Percentiles rank a stretch among this genome's conserved stretches.
These are phyloP conservation scores for Penicillium tannophilum DNA, from an alignment of 495 filamentous ascomycete species.

Conservation along the genomic window DNA sequence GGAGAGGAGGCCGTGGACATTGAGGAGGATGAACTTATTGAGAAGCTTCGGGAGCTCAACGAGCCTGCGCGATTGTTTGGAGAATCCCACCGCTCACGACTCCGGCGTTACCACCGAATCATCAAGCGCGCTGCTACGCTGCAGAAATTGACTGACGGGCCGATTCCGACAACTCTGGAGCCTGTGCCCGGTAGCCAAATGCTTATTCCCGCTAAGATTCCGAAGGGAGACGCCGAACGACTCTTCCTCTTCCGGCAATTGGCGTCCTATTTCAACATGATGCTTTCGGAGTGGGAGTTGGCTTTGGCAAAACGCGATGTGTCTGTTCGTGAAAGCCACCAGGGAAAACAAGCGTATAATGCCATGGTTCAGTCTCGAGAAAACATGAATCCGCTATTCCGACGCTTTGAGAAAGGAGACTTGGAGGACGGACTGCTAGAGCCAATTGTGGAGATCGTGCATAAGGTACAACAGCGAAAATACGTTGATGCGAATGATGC, in stretches of 20 bases:
- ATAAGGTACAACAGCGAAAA: conserved; percentile 80
- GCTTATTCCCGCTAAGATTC: conserved; percentile 69
- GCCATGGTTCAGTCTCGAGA: conserved; percentile 80
- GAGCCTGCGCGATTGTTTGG: conserved; percentile 81
- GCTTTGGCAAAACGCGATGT: conserved; percentile 69
- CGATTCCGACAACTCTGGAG: conserved; percentile 71
- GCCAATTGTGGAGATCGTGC: conserved; percentile 90
- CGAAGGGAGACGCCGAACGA: conserved; percentile 56
- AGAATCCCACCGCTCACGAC: conserved; percentile 69
- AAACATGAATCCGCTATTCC: conserved; percentile 89
- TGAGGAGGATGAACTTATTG: conserved; percentile 66
- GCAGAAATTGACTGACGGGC: conserved; percentile 59
- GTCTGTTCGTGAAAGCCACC: conserved; percentile 68
- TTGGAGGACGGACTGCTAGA: conserved; percentile 77
- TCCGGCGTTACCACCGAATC: conserved; percentile 69
- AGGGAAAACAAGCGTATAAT: conserved; percentile 73
- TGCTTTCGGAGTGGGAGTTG: conserved; percentile 82
- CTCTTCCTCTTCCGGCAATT: conserved; percentile 81
- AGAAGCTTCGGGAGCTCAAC: conserved; percentile 66
- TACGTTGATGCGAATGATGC: conserved; percentile 98
- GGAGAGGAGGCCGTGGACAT: conserved; percentile 65
- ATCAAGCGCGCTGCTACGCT: conserved; percentile 47
- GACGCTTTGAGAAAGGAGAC: conserved; percentile 78
- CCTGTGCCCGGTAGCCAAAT: conserved; percentile 82
- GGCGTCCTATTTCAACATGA: conserved; percentile 89